Evolutionary conservation across 148 eudicot genomes (phyloP).

Genomic region (Agrostemma githago): DNA sequence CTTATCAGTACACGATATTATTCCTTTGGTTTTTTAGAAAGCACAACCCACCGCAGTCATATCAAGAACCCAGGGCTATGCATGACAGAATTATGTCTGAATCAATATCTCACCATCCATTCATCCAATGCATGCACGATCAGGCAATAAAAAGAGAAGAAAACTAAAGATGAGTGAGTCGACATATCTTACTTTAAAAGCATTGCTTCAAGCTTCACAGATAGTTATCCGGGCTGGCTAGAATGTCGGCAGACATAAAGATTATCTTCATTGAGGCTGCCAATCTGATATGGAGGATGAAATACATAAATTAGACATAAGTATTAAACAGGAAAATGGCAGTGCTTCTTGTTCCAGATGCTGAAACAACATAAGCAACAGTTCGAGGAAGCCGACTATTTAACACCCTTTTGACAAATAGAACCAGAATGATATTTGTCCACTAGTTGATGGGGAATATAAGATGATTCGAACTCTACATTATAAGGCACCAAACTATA

Average conservation of each 20-base stretch:
- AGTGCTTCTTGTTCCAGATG: neutral
- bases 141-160: neutral
- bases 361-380: neutral
- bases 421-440: neutral
- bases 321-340: neutral
- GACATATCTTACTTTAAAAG: constrained; percentile 1
- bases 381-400: neutral
- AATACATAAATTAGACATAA: neutral
- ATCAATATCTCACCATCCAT: neutral
- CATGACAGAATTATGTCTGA: neutral
- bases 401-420: neutral
- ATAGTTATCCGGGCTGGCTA: neutral
- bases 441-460: neutral
- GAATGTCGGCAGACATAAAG: neutral
- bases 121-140: neutral
- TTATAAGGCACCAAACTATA: neutral
- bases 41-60: neutral
- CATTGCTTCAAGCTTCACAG: constrained; percentile 5
- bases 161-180: neutral
- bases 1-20: neutral
- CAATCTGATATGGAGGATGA: constrained; percentile 5
- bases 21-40: neutral
- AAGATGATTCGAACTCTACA: neutral
- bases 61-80: constrained; percentile 7
- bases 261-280: neutral